A percentile compares a stretch with the other conserved stretches of the same genome.
phyloP scores from a whole-genome alignment of 2,329 filamentous ascomycete species.

The Emergomyces pasteurianus region DNA sequence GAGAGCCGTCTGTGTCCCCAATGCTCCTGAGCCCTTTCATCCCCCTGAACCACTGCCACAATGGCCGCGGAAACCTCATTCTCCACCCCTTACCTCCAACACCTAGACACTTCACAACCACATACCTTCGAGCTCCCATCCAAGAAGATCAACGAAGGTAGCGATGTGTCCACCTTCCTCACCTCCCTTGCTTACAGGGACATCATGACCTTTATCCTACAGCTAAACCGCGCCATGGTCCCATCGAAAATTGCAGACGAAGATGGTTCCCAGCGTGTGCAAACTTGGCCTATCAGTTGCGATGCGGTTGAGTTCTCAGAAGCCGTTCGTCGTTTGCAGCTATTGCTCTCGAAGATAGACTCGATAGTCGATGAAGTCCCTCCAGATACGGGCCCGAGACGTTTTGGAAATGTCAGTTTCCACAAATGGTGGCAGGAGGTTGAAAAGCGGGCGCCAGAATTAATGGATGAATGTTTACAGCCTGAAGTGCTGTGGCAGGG shows the following conservation, averaged over 20 bases:
- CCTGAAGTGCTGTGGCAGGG: conserved; percentile 30
- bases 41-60: not conserved
- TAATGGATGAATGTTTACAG: conserved; percentile 49
- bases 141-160: conserved; percentile 75
- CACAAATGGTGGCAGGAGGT: conserved; percentile 67
- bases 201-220: conserved; percentile 74
- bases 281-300: conserved; percentile 39
- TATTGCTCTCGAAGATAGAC: conserved; percentile 53
- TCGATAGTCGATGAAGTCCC: conserved; percentile 64
- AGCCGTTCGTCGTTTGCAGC: conserved; percentile 52
- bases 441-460: conserved; percentile 43
- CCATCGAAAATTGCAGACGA: conserved; percentile 44
- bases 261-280: conserved; percentile 19
- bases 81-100: conserved; percentile 26
- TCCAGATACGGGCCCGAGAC: conserved; percentile 70
- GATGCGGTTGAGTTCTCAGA: conserved; percentile 39
- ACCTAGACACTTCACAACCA: conserved; percentile 36
- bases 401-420: conserved; percentile 90
- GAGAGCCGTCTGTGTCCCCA: not conserved
- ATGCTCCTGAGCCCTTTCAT: not conserved
- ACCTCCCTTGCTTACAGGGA: conserved; percentile 73
- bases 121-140: conserved; percentile 54
- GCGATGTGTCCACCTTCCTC: conserved; percentile 72
- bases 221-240: conserved; percentile 79
- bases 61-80: not conserved